phyloP scores from a whole-genome alignment of 2,329 filamentous ascomycete species.

The Aspergillus sp. region DNA sequence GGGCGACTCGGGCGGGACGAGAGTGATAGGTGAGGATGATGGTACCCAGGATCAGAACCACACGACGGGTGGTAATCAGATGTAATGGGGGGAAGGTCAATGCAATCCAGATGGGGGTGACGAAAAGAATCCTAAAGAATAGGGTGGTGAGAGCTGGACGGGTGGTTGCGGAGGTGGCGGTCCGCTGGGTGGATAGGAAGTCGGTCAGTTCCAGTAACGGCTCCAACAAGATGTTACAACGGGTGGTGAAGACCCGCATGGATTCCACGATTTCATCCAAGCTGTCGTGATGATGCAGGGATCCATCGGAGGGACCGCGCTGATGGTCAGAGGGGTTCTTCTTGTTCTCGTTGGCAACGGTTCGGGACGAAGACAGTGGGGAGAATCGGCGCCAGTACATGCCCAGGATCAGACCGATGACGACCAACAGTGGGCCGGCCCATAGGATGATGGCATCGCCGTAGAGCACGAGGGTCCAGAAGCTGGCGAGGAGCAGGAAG shows the following conservation, averaged over 20 bases:
- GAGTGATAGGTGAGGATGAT: slow-evolving; percentile 90
- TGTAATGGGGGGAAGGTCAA: slow-evolving; percentile 79
- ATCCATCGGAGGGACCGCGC: slow-evolving; percentile 56
- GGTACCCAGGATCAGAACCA: slow-evolving; percentile 83
- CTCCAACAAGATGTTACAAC: slow-evolving; percentile 89
- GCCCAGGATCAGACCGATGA: slow-evolving; percentile 75
- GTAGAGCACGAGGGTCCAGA: slow-evolving; percentile 85
- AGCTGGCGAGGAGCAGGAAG: slow-evolving; percentile 79
- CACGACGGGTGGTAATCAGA: slow-evolving; percentile 81
- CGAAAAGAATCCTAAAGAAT: slow-evolving; percentile 82
- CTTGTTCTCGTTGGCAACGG: slow-evolving; percentile 66
- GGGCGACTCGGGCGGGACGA: slow-evolving; percentile 76
- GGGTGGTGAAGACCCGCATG: slow-evolving; percentile 81
- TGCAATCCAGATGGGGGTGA: slow-evolving; percentile 83
- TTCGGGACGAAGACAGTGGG: slow-evolving; percentile 75
- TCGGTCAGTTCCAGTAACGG: slow-evolving; percentile 87
- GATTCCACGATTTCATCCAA: slow-evolving; percentile 97
- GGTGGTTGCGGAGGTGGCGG: slow-evolving; percentile 86
- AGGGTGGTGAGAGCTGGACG: slow-evolving; percentile 84
- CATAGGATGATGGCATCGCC: slow-evolving; percentile 78
- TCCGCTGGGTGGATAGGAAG: slow-evolving; percentile 87
- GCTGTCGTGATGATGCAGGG: slow-evolving; percentile 83
- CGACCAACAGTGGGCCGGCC: slow-evolving; percentile 79
- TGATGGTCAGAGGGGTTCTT: slow-evolving; percentile 52
- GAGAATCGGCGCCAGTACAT: slow-evolving; percentile 93